Evolutionary conservation across 495 filamentous ascomycete species (phyloP).

Genomic region (Chaetomium cochliodes): DNA sequence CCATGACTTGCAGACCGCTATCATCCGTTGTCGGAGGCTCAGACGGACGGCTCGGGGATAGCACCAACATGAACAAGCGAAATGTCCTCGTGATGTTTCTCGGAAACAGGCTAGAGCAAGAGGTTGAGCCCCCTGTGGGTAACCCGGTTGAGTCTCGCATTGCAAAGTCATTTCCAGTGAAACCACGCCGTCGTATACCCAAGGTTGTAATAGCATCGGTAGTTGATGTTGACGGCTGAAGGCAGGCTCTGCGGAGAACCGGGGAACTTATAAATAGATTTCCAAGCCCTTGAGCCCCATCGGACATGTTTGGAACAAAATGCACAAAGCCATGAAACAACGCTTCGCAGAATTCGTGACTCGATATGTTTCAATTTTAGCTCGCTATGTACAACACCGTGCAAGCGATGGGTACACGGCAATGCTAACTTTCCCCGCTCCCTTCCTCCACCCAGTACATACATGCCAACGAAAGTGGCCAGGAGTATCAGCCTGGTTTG

Average conservation of each 20-base stretch:
- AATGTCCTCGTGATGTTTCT: neutral
- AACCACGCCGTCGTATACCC: neutral
- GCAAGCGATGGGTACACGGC: neutral
- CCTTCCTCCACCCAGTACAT: neutral
- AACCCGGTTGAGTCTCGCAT: constrained; percentile 4
- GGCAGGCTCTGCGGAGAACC: neutral
- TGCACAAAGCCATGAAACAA: constrained; percentile 4
- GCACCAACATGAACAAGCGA: neutral
- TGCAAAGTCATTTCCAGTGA: neutral
- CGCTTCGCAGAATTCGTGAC: neutral
- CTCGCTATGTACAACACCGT: neutral
- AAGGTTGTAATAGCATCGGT: constrained; percentile 10
- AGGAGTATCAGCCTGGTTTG: neutral
- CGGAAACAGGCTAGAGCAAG: neutral
- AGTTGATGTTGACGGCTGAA: constrained; percentile 1
- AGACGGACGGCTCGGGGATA: neutral
- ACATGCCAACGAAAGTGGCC: neutral
- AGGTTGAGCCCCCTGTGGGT: neutral
- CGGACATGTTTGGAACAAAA: neutral
- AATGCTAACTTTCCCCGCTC: neutral
- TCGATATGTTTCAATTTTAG: constrained; percentile 9
- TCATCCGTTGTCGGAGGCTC: neutral
- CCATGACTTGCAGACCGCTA: neutral
- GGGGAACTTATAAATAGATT: neutral
- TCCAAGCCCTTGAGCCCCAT: neutral